Base-by-base conservation (phyloP, 2,329 filamentous ascomycete species). In the Geosmithia flava region DNA sequence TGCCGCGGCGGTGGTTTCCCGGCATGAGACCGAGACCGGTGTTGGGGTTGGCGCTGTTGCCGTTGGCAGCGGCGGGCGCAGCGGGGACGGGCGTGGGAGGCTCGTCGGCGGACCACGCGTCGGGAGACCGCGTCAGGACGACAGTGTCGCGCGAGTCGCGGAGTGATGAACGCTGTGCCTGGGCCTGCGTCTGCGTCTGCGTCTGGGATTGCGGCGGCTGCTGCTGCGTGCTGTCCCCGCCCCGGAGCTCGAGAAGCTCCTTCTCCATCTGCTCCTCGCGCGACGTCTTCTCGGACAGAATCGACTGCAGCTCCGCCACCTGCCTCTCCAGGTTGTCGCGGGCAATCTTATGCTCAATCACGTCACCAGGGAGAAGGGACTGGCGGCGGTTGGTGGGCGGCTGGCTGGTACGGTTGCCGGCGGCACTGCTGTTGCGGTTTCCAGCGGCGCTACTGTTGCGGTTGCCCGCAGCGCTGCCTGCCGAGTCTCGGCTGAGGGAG, bases 211-310 rank as follows among this genome's bases (percentile, higher is more conserved):
- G 33, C 33, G 3, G 33, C 3, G 6, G 33, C 52, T 54, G 23
- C 4, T 27, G 23, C 23, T 27, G 23, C 44, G 59, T 50, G 55
- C 62, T 51, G 53, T 64, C 69, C 20, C 60, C 62, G 52, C 73
- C 68, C 42, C 79, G 76, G n/a, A 88, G 64, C 41, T 69, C 68
- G 57, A 87, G 85, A 7, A 95, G 65, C 62, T 95, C 86, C 19
- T 82, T 81, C 68, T 95, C 87, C 7, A 96, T 74, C 59, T 96
- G 88, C 54, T 90, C 86, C 62, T 96, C 90, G 40, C 84, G 77
- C 52, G 65, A 71, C 17, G 69, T 77, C 66, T 93, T 95, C 55
- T 74, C 76, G 49, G 93, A 84, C 1, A 91, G 69, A 3, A 85
- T 68, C 8, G 74, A 73, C 53, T 87, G 85, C 7, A 95, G 74